Evolutionary conservation across 2,329 filamentous ascomycete species (phyloP), one percentile per base, ranked within the genome.

Genomic region (Fusarium algeriense): DNA sequence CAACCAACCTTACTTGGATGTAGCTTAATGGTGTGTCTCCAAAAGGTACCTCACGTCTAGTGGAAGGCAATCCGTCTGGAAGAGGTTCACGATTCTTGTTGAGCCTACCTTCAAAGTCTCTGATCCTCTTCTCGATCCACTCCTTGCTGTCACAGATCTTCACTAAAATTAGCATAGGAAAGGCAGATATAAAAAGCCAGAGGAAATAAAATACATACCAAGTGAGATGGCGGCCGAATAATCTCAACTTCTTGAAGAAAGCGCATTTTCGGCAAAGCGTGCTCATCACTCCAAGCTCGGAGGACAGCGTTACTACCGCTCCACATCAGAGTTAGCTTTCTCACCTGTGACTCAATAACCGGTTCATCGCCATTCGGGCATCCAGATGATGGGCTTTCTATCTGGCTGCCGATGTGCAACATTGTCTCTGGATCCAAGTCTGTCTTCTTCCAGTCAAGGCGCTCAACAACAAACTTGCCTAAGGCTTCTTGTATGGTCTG

Each of bases 221-320:
- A n/a, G 2, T 52, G 56, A 7, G 45, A 15, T 2, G 45, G 37
- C 0, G 56, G 56, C 3, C 7, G 45, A 11, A 59, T 30, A 0
- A 60, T 55, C 4, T 54, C 38, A 3, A 60, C 48, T 23, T 60
- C 48, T n/a, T 37, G 32, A 17, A 60, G 57, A 28, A 20, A 15
- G 4, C 23, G 23, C 23, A 23, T 23, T 23, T 23, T 23, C 23
- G 20, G 38, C 3, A 60, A 23, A 12, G 57, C 48, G 7, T 60
- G 48, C 14, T 44, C 13, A 2, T 60, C 48, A 7, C 57, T 54
- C 57, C 57, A 60, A 3, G 57, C 57, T 19, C 57, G 23, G 1
- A 60, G 48, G 4, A 44, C 48, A 55, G 57, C 57, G 15, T 60
- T 60, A 6, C 57, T 60, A 1, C 57, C 57, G 15, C 57, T 60